Evolutionary conservation across 768 basidiomycete species (phyloP), one percentile per base, ranked within the genome.

Genomic region (Erythrobasidium yunnanense): DNA sequence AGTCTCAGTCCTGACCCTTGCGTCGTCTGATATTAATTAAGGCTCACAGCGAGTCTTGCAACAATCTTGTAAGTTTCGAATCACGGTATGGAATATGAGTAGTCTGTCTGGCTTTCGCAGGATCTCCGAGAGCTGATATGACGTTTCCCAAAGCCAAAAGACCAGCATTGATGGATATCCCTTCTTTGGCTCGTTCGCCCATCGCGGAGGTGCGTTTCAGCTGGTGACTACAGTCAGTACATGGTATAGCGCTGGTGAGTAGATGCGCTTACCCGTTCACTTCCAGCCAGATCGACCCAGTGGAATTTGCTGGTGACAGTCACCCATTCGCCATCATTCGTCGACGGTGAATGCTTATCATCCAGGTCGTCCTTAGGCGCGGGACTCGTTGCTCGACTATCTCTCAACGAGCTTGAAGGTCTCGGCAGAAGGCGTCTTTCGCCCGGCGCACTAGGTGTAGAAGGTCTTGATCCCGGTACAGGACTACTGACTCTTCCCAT

Each of bases 71-170:
- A 72, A 97, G 86, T 76, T 97, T 99, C 13, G 92, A 96, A 77
- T 97, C 95, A 54, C 95, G 90, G 76, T 99, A 99, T 11, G 95
- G 95, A 66, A 99, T 81, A 77, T 99, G 90, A 18, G 87, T 84
- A 20, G 85, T 85, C 23, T 87, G 87, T 75, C 88, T 88, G 35
- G 86, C 85, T 56, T 88, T 84, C 45, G 87, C 81, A 30, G 93
- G 93, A 77, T 97, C 93, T 5, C 90, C 93, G 20, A 97, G 85
- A 0, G 92, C 90, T 68, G 93, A 96, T 66, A 99, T 97, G 72
- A 99, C 95, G 76, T 99, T 99, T 50, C 95, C 95, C 22, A 99
- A 82, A 18, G 95, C 93, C 34, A 91, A 82, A 33, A 99, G 83
- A 67, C 95, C 95, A 68, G 88, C 87, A 79, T 99, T 99, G 79